Percentiles rank a stretch among this genome's conserved stretches.
Conservation (phyloP, 768 basidiomycete genomes). For the Boletus tomentosulus region DNA sequence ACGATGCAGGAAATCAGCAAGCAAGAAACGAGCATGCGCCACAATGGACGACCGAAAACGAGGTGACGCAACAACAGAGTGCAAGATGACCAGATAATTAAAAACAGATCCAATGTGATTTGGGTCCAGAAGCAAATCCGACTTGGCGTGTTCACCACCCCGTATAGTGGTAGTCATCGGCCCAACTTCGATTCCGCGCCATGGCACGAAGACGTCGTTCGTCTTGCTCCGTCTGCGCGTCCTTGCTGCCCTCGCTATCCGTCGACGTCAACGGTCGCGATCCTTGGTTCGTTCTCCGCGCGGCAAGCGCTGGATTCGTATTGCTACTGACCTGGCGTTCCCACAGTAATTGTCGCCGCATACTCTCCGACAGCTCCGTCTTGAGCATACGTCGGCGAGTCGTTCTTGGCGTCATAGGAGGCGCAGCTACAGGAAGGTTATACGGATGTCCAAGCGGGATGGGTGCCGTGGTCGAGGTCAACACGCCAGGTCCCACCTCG, state of each 20-base stretch:
- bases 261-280: slow-evolving; percentile 34
- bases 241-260: slow-evolving; percentile 17
- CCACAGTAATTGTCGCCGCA: slow-evolving; percentile 80
- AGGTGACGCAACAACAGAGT: slow-evolving; percentile 17
- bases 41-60: slow-evolving; percentile 12
- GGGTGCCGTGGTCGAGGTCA: slow-evolving; percentile 41
- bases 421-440: slow-evolving; percentile 60
- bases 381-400: slow-evolving; percentile 81
- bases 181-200: slow-evolving; percentile 64
- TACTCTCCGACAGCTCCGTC: slow-evolving; percentile 80
- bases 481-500: slow-evolving; percentile 17
- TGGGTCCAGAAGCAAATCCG: slow-evolving; percentile 1
- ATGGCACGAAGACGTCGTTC: slow-evolving; percentile 43
- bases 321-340: slow-evolving; percentile 62
- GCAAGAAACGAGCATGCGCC: slow-evolving; percentile 23
- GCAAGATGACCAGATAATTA: slow-evolving; percentile 22
- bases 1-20: slow-evolving; percentile 8
- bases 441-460: slow-evolving; percentile 65
- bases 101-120: slow-evolving; percentile 13
- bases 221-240: slow-evolving; percentile 25
- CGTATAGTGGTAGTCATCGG: slow-evolving; percentile 59
- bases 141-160: slow-evolving; percentile 50
- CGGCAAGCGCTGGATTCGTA: slow-evolving; percentile 40
- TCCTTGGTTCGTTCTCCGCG: slow-evolving; percentile 27
- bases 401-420: slow-evolving; percentile 80